Evolutionary conservation across 352 stramenopile genomes (phyloP).

Genomic region (Globisporangium emineosum): DNA sequence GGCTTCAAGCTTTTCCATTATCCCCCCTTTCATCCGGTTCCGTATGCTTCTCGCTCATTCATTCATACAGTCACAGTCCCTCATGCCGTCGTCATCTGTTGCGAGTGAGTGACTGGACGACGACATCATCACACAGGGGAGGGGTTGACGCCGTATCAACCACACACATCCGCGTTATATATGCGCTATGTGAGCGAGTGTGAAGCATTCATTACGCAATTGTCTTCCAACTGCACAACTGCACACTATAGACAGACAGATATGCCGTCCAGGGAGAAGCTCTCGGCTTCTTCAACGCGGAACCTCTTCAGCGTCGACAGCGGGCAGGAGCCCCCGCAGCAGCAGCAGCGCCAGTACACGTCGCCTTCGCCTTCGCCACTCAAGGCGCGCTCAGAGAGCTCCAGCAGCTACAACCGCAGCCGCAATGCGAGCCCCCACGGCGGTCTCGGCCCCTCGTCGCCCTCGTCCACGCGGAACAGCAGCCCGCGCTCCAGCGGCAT

Average conservation of each 20-base stretch:
- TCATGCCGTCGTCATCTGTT: no score
- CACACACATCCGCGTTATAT: not conserved
- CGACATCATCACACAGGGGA: not conserved
- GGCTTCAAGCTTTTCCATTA: constrained; percentile 1
- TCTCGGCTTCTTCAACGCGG: not conserved
- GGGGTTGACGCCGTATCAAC: not conserved
- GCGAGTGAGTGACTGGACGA: not conserved
- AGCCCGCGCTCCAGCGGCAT: constrained; percentile 12
- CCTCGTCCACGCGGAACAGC: constrained; percentile 10
- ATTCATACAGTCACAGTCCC: not conserved
- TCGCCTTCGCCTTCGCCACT: not conserved
- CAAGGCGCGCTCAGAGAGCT: constrained; percentile 11
- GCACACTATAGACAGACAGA: not conserved
- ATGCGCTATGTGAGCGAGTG: no score
- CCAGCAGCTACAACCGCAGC: constrained; percentile 18
- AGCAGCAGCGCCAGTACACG: not conserved
- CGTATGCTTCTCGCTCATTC: not conserved
- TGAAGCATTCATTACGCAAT: not conserved
- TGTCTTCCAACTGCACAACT: not conserved
- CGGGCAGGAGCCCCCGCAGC: not conserved
- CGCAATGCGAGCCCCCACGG: not conserved
- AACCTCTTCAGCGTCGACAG: constrained; percentile 13
- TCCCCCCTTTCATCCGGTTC: not conserved
- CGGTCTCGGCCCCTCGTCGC: constrained; percentile 2
- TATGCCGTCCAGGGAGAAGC: constrained; percentile 3